Base-by-base conservation (phyloP, 192 early-diverging fungal genomes). In the Coemansia sp. region DNA sequence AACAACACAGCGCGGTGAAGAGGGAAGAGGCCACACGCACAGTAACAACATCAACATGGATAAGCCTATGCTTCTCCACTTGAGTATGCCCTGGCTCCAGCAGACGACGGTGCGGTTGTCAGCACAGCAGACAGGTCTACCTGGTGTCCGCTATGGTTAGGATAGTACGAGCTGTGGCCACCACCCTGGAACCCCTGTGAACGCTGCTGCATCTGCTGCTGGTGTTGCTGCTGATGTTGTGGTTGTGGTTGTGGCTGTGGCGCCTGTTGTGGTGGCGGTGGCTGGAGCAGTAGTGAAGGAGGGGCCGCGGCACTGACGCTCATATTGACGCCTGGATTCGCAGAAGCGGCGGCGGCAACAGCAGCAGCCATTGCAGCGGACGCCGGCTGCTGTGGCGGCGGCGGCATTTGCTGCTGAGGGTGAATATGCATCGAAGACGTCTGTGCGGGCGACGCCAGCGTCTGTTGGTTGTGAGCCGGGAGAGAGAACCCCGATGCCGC, bases 191-290 rank as follows among this genome's bases (percentile, higher is more conserved):
- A 33, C 9, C 29, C 52, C 30, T 29, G 29, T 15, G 30, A 20
- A 9, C 30, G 52, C 28, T 54, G 52, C 6, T 54, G 52, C 6
- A 33, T 33, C 52, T 70, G 68, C n/a, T 52, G 36, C 53, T 63
- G 62, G 45, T 38, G 1, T 0, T 36, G 34, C 5, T 17, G 13
- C 14, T 17, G 38, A 15, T 2, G 14, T 41, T 11, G 38, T 41
- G 38, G 13, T 17, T 41, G 38, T 4, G 38, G 13, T 2, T 17
- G 38, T 17, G 38, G 34, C 41, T 19, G 44, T n/a, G n/a, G n/a
- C n/a, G n/a, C n/a, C 47, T 65, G 55, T 10, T 25, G 59, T n/a
- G 41, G 66, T 19, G 65, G 52, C 41, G 47, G 65, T 57, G 58
- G 38, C 42, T 60, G 58, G 13, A 67, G 59, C 33, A 62, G 36